Evolutionary conservation across 1,284 basidiomycete genomes (phyloP), one percentile per base, ranked within the genome.

Genomic region (Cryptococcus hybrid): DNA sequence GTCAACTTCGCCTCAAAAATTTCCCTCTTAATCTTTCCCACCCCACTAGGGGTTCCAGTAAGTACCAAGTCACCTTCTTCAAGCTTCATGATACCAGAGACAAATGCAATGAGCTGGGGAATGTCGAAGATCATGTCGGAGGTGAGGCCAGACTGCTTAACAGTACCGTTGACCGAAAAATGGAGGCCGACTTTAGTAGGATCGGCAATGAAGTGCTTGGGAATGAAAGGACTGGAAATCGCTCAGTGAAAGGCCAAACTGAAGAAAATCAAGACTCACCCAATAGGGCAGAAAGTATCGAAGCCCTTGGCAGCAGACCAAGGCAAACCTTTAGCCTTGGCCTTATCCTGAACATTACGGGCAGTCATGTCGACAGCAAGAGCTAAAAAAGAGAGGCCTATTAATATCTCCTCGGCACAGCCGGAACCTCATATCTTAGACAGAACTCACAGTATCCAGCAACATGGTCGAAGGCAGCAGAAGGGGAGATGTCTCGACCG

Each of bases 321-420:
- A 1, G 95, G 95, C 30, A 98, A 83, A 18, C 95, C 92, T 61
- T 87, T 88, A 69, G 88, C 89, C 82, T 96, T 97, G 52, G 90
- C 90, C 52, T 86, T 85, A 57, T 97, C 91, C 79, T 99, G 95
- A 72, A 98, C 80, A 79, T 98, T 98, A 34, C 95, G 85, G 1
- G 90, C 94, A 0, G 94, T 98, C 88, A 98, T 88, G 74, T 97
- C 93, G 60, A 96, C 88, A 1, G 91, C 91, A 57, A 97, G 82
- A 44, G 93, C 93, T 55, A 40, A 12, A 24, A 37, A 24, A 30
- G 30, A 4, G 30, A 30, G 4, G 30, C 30, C 30, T 30, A 30
- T 30, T 3, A 30, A 4, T 30, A 7, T 51, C 24, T n/a, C 24
- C 11, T 51, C 42, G 37, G 37, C n/a, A 36, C 34, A 48, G 34